Evolutionary conservation across 2,329 filamentous ascomycete species (phyloP), one percentile per base, ranked within the genome.

Genomic region (Trichoderma semiorbis): DNA sequence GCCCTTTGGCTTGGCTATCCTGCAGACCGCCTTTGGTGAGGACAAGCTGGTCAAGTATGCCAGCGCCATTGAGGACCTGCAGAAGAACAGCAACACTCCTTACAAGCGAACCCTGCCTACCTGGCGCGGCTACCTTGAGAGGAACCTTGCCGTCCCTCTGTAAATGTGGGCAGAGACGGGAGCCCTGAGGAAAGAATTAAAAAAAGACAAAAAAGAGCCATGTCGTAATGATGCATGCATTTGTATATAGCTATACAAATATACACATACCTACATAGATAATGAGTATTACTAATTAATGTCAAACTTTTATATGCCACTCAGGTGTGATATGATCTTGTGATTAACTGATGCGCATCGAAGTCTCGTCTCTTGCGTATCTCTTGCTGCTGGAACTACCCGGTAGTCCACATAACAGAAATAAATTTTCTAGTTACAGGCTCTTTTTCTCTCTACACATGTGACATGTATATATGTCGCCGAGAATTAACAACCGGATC

Each of bases 31-130:
- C 0, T 92, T 87, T 84, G 85, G 83, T 1, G 91, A 92, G 78
- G 80, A 79, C 0, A 82, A 82, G 67, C 79, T 92, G 72, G 81
- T 92, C 66, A 87, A 83, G 77, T 92, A 86, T 82, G 90, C 83
- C 0, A 91, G 87, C 76, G 89, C 89, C 1, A 90, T 91, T 75
- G 89, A 91, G 78, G 85, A 91, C 77, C 77, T 90, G 73, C 85
- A 87, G 78, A 75, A 80, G 28, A 80, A 76, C 3, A 80, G 80
- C 6, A 77, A 81, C 7, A 85, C 83, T 0, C 75, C 78, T 14
- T 85, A 85, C 70, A 83, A 84, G 78, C 83, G 88, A 36, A 84
- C 81, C 2, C 77, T 83, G 61, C 88, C 88, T 0, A 79, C 81
- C 71, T 90, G 87, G 87, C 79, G 83, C 3, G 86, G 84, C 2